Conservation (phyloP, 495 filamentous ascomycete genomes). For the Penicillium maclennaniae region DNA sequence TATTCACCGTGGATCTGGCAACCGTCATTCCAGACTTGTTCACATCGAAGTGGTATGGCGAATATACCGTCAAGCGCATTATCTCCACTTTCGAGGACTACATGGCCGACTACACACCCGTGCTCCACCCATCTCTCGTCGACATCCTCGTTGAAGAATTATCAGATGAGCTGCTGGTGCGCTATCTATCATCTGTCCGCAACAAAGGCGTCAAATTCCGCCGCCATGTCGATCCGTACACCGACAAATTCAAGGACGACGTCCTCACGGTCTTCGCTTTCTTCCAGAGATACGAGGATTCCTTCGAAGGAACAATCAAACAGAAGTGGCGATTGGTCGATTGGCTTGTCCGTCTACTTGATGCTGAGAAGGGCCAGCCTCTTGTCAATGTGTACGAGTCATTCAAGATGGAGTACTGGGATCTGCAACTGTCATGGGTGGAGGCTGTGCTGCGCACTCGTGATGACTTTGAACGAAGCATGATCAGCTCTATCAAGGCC, state of each 20-base stretch:
- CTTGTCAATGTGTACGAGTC: constrained; percentile 73
- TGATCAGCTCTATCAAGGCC: constrained; percentile 83
- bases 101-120: constrained; percentile 73
- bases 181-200: constrained; percentile 80
- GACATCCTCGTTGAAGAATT: constrained; percentile 90
- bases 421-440: constrained; percentile 93
- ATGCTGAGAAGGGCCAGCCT: constrained; percentile 63
- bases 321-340: constrained; percentile 88
- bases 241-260: constrained; percentile 87
- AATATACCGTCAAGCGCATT: constrained; percentile 81
- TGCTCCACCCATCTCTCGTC: constrained; percentile 77
- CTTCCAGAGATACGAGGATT: constrained; percentile 58
- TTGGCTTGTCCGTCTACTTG: constrained; percentile 69
- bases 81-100: constrained; percentile 93
- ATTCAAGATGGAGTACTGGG: constrained; percentile 88
- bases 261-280: constrained; percentile 76
- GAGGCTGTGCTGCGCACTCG: constrained; percentile 81
- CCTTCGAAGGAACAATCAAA: constrained; percentile 69
- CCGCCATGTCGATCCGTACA: constrained; percentile 68
- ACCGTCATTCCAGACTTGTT: constrained; percentile 83
- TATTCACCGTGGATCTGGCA: constrained; percentile 84
- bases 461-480: constrained; percentile 89
- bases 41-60: constrained; percentile 80
- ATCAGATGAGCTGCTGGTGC: constrained; percentile 79
- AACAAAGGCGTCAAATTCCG: constrained; percentile 91